phyloP scores from a whole-genome alignment of 768 basidiomycete genomes.

The Psilocybe cubensis region DNA sequence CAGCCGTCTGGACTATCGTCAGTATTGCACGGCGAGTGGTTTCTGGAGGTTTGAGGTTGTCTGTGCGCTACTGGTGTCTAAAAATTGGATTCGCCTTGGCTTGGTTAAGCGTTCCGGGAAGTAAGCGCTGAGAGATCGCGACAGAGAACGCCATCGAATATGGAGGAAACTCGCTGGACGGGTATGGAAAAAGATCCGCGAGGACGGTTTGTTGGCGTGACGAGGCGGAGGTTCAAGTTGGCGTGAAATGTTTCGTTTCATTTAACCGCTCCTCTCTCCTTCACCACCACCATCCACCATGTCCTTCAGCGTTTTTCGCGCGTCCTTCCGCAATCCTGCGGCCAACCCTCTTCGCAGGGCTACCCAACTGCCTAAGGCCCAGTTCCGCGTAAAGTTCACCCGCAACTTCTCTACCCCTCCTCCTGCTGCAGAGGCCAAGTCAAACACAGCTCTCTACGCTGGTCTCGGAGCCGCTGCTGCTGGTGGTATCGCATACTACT shows the following conservation, averaged over 20 bases:
- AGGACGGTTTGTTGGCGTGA: not conserved
- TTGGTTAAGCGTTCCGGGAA: conserved; percentile 3
- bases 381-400: conserved; percentile 44
- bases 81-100: too few species aligned
- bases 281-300: conserved; percentile 53
- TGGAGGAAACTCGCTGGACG: not conserved
- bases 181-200: not conserved
- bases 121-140: not conserved
- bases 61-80: not conserved
- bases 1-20: not conserved
- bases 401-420: conserved; percentile 64
- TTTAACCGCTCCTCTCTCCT: conserved; percentile 22
- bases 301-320: conserved; percentile 60
- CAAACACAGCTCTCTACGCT: conserved; percentile 60
- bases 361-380: conserved; percentile 24
- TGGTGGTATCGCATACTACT: conserved; percentile 67
- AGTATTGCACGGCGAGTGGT: not conserved
- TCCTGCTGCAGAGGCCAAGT: conserved; percentile 44
- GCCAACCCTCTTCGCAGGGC: conserved; percentile 47
- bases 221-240: conserved; percentile 12
- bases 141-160: not conserved
- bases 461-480: conserved; percentile 64
- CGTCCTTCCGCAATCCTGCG: conserved; percentile 51
- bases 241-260: conserved; percentile 12
- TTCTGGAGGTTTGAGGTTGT: not conserved